Conservation (phyloP, 2,329 filamentous ascomycete genomes). For the Fusarium sp. region DNA sequence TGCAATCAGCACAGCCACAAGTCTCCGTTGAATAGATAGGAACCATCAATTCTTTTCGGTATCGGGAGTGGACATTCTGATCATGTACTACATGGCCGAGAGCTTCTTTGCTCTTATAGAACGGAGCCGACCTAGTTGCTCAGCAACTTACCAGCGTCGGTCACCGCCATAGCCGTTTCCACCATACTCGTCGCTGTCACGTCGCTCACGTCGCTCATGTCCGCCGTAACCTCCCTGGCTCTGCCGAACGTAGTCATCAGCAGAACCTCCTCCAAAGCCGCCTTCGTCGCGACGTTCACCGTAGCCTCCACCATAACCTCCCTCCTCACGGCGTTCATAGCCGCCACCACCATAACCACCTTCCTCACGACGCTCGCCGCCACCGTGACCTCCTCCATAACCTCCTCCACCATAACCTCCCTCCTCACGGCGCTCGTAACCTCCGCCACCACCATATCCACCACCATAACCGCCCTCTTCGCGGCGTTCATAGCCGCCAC, state of each 20-base stretch:
- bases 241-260: slow-evolving; percentile 44
- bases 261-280: slow-evolving; percentile 39
- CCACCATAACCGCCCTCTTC: slow-evolving; percentile 40
- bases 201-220: slow-evolving; percentile 29
- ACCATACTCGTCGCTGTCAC: slow-evolving; percentile 26
- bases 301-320: slow-evolving; percentile 37
- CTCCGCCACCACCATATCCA: slow-evolving; percentile 35
- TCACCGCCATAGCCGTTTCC: slow-evolving; percentile 44
- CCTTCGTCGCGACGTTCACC: slow-evolving; percentile 30
- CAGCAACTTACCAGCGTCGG: slow-evolving; percentile 43
- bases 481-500: slow-evolving; percentile 27
- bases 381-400: slow-evolving; percentile 38
- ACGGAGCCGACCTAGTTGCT: background rate
- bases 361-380: slow-evolving; percentile 31
- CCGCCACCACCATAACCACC: slow-evolving; percentile 31
- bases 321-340: slow-evolving; percentile 35
- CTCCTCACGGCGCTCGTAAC: slow-evolving; percentile 37
- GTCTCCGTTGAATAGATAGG: background rate
- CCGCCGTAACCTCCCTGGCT: slow-evolving; percentile 35
- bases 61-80: slow-evolving; percentile 11
- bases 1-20: too few species aligned
- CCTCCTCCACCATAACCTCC: slow-evolving; percentile 39
- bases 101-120: background rate
- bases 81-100: slow-evolving; percentile 6
- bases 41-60: slow-evolving; percentile 18